Base-by-base conservation (phyloP, 306 rosid species). In the Rosa multiflora region DNA sequence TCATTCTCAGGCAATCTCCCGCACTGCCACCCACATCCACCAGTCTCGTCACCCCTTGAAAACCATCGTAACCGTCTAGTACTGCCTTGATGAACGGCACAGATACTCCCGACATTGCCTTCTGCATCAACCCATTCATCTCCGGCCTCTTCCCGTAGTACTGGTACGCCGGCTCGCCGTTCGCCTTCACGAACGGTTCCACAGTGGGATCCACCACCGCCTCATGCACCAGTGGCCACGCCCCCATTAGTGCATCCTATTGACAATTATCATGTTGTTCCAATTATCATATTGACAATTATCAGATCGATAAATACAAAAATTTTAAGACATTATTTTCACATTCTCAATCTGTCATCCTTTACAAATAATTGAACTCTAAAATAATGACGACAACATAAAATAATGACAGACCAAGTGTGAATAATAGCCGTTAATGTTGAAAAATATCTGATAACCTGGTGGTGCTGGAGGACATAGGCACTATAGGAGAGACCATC, bases 11-110 rank as follows among this genome's bases (percentile, higher is more conserved):
- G 88, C 99, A 94, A 80, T 94, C 97, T 4, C 95, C 97, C 2
- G 90, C 98, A 29, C 99, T 95, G 20, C 99, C 99, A 1, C 98
- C 99, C 5, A 95, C 98, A 51, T 95, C 99, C 8, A 95, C 98
- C 17, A 95, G 76, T 72, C 56, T 89, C 72, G 70, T 32, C 10
- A 91, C 94, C 5, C 92, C 92, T 35, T 76, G 70, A 44, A 95
- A 88, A 39, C 97, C 99, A 68, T 86, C 79, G 53, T 95, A 95
- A 29, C 88, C 88, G 23, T 82, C 89, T 76, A 94, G 15, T 62
- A 92, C 40, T 18, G 92, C 90, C 78, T 75, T 92, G 81, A 92
- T 88, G 90, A 94, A 89, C 77, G 98, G 97, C 70, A 89, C 95
- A 9, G 99, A 94, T 2, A 87, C 91, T 5, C 97, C 97, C 1